phyloP scores from a whole-genome alignment of 2,329 filamentous ascomycete genomes.

The Aspergillus niger region DNA sequence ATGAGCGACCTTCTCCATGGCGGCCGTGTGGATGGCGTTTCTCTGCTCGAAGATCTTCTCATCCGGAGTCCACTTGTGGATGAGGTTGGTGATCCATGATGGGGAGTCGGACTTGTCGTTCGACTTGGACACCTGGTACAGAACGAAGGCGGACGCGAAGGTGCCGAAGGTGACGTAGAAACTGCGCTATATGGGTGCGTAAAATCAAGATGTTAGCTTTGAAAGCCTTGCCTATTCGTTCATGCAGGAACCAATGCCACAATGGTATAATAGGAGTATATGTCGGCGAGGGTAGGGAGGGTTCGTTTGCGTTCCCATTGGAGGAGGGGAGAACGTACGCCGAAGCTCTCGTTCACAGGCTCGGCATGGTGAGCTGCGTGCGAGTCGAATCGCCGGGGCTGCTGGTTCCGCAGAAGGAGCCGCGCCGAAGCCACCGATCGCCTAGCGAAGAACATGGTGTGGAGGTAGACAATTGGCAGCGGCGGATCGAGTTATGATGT shows the following conservation, averaged over 20 bases:
- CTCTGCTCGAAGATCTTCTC: slow-evolving; percentile 56
- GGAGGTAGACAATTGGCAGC: slow-evolving; percentile 33
- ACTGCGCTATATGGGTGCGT: slow-evolving; percentile 41
- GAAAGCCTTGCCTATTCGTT: not conserved
- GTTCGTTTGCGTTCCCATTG: slow-evolving; percentile 9
- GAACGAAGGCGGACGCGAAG: slow-evolving; percentile 44
- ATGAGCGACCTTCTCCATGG: slow-evolving; percentile 63
- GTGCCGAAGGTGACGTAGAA: slow-evolving; percentile 50
- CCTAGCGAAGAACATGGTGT: slow-evolving; percentile 47
- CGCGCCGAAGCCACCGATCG: slow-evolving; percentile 42
- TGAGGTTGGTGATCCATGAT: slow-evolving; percentile 49
- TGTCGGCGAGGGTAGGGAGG: not conserved
- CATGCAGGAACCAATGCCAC: slow-evolving; percentile 3
- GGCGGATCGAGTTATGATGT: slow-evolving; percentile 31
- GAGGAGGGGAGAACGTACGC: slow-evolving; percentile 40
- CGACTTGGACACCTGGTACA: slow-evolving; percentile 46
- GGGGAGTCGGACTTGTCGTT: slow-evolving; percentile 40
- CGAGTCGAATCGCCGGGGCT: slow-evolving; percentile 48
- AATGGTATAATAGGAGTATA: not conserved
- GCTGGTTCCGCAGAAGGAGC: slow-evolving; percentile 43
- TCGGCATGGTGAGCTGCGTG: slow-evolving; percentile 44
- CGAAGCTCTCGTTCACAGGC: slow-evolving; percentile 49
- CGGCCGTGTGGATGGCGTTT: slow-evolving; percentile 62
- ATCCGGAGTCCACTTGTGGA: slow-evolving; percentile 58
- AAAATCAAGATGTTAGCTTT: slow-evolving; percentile 21